These are phyloP conservation scores for Guillardia theta DNA, from an alignment of 78 protist species.

Conservation along the genomic window DNA sequence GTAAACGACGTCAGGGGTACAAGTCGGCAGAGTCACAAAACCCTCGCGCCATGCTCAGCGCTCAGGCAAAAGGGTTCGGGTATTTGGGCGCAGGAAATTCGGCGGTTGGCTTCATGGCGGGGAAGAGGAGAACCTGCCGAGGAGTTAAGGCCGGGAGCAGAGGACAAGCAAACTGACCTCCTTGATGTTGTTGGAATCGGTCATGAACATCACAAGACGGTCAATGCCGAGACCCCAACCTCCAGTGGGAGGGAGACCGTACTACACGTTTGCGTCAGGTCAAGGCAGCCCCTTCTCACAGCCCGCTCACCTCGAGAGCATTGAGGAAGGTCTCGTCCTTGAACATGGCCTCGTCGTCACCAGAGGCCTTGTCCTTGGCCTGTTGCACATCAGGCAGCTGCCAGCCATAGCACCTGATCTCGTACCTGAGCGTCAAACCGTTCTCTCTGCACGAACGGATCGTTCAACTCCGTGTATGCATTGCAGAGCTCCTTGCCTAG, in stretches of 20 bases:
- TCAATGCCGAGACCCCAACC: constrained; percentile 99
- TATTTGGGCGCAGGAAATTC: not conserved
- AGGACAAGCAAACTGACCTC: too few relatives aligned
- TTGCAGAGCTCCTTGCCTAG: constrained; percentile 91
- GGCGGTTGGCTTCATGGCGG: constrained; percentile 95
- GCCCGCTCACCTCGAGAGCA: too few relatives aligned
- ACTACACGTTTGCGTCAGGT: too few relatives aligned
- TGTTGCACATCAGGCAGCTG: not conserved
- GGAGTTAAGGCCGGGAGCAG: too few relatives aligned
- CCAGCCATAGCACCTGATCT: not conserved
- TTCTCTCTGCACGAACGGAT: constrained; percentile 97
- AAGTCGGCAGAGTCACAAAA: too few relatives aligned
- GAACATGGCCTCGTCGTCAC: constrained; percentile 67
- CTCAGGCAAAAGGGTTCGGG: too few relatives aligned
- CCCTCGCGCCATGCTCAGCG: too few relatives aligned
- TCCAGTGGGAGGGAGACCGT: constrained; percentile 97
- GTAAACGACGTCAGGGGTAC: too few relatives aligned
- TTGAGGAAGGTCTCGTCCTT: constrained; percentile 92
- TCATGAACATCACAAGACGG: constrained; percentile 95
- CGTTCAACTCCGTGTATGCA: constrained; percentile 99
- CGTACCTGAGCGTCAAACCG: constrained; percentile 93
- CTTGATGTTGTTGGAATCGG: constrained; percentile 92
- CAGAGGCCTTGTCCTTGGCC: constrained; percentile 53
- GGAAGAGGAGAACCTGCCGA: constrained; percentile 98
- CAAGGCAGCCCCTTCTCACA: too few relatives aligned